Conservation (phyloP, 208 protist species). For the Trypanosomatidae sp. region DNA sequence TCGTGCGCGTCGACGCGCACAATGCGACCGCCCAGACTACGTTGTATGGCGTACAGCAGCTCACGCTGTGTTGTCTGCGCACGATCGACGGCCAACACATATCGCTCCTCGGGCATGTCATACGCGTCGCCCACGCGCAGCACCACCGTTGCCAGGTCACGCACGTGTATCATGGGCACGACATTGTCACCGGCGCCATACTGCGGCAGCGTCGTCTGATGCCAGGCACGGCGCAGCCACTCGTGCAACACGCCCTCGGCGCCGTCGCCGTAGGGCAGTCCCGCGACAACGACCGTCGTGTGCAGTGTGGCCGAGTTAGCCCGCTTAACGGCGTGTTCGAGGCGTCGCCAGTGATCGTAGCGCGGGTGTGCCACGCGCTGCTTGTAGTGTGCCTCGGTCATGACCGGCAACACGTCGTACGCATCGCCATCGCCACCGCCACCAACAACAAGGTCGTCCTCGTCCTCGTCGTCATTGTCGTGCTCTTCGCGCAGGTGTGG, state of each 20-base stretch:
- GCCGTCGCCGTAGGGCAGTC: constrained; percentile 84
- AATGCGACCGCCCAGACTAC: no score
- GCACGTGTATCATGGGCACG: constrained; percentile 89
- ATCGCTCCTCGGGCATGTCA: constrained; percentile 70
- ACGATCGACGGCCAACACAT: constrained; percentile 86
- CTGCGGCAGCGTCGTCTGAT: constrained; percentile 41
- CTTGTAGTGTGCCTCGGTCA: constrained; percentile 81
- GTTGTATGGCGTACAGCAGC: no score
- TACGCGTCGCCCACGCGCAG: constrained; percentile 57
- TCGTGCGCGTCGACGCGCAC: background rate
- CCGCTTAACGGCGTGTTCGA: constrained; percentile 84
- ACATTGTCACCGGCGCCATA: constrained; percentile 76
- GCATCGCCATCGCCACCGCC: constrained; percentile 12
- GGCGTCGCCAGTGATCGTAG: constrained; percentile 67
- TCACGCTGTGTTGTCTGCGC: constrained; percentile 37
- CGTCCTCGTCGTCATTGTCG: constrained; percentile 3
- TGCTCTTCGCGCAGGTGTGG: background rate
- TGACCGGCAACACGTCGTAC: constrained; percentile 39
- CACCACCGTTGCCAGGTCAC: constrained; percentile 74
- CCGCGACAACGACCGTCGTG: constrained; percentile 84
- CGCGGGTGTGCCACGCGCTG: constrained; percentile 72
- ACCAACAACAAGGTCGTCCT: constrained; percentile 1
- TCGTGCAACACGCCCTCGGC: constrained; percentile 30
- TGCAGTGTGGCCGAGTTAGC: constrained; percentile 83
- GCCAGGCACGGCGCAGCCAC: constrained; percentile 63